Percentiles rank a stretch among this genome's conserved stretches.
Evolutionary conservation across 805 yeast species (phyloP).

Genomic region (Teunomyces lycoperdinae): DNA sequence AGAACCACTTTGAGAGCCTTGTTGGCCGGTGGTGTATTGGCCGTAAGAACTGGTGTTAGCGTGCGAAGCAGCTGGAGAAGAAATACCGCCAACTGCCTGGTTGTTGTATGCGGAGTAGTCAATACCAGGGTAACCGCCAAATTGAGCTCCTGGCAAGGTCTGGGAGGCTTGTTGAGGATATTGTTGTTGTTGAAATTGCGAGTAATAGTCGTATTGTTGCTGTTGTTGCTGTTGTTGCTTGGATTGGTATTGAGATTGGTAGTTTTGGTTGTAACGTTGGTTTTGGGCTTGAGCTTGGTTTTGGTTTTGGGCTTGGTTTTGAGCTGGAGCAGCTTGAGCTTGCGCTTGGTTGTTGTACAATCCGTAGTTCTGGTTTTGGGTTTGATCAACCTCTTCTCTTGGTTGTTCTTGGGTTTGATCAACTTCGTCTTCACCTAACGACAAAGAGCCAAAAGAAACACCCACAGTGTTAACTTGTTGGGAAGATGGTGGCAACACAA

Average conservation of each 20-base stretch:
- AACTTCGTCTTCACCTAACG: slow-evolving; percentile 44
- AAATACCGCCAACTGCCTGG: slow-evolving; percentile 27
- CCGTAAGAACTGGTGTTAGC: slow-evolving; percentile 19
- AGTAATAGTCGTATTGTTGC: slow-evolving; percentile 32
- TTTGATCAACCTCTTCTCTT: slow-evolving; percentile 8
- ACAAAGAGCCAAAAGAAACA: slow-evolving; percentile 62
- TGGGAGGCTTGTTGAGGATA: slow-evolving; percentile 42
- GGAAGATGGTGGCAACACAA: slow-evolving; percentile 51
- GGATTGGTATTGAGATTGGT: slow-evolving; percentile 8
- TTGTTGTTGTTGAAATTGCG: slow-evolving; percentile 39
- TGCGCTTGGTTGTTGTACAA: slow-evolving; percentile 11
- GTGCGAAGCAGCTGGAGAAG: slow-evolving; percentile 28
- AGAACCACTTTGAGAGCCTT: slow-evolving; percentile 13
- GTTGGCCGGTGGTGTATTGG: slow-evolving; percentile 19
- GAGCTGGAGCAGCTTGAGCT: slow-evolving; percentile 6
- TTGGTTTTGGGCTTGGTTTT: slow-evolving; percentile 6
- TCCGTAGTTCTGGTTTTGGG: slow-evolving; percentile 10
- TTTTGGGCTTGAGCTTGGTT: slow-evolving; percentile 6
- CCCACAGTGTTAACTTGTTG: slow-evolving; percentile 49
- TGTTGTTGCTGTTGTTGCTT: slow-evolving; percentile 11
- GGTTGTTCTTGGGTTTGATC: slow-evolving; percentile 16
- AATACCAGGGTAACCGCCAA: slow-evolving; percentile 42
- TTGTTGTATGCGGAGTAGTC: slow-evolving; percentile 41
- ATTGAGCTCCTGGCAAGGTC: slow-evolving; percentile 38
- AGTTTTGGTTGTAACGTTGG: slow-evolving; percentile 9